phyloP scores from a whole-genome alignment of 2,329 filamentous ascomycete genomes.

The Ceratocystis colombiana region DNA sequence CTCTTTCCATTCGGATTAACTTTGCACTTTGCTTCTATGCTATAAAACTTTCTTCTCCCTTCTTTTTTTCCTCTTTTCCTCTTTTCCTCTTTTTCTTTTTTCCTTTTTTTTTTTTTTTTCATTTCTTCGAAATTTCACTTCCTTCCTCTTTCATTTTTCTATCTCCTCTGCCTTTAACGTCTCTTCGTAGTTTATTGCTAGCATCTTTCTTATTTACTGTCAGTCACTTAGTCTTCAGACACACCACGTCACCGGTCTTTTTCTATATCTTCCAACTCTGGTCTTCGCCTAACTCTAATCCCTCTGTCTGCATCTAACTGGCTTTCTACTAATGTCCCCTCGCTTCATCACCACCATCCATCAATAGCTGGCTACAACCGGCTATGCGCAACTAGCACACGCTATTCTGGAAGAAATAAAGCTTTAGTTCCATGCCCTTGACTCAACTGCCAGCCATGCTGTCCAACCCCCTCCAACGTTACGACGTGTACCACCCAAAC shows the following conservation, averaged over 20 bases:
- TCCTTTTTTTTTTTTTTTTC: background rate
- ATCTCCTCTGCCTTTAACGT: background rate
- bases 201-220: too few relatives aligned
- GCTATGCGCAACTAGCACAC: background rate
- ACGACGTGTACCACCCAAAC: conserved; percentile 52
- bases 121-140: background rate
- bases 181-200: too few relatives aligned
- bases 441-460: conserved; percentile 41
- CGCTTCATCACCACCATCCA: background rate
- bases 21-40: background rate
- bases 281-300: too few relatives aligned
- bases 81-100: background rate
- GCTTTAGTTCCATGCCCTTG: background rate
- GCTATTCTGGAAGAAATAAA: background rate
- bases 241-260: too few relatives aligned
- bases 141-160: background rate
- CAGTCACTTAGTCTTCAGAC: too few relatives aligned
- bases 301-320: background rate
- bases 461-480: conserved; percentile 54
- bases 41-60: conserved; percentile 10
- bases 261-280: too few relatives aligned
- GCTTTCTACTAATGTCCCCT: background rate
- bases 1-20: background rate
- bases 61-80: background rate
- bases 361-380: background rate